Conservation (phyloP, 2,329 filamentous ascomycete species). For the Diplodia sapinea region DNA sequence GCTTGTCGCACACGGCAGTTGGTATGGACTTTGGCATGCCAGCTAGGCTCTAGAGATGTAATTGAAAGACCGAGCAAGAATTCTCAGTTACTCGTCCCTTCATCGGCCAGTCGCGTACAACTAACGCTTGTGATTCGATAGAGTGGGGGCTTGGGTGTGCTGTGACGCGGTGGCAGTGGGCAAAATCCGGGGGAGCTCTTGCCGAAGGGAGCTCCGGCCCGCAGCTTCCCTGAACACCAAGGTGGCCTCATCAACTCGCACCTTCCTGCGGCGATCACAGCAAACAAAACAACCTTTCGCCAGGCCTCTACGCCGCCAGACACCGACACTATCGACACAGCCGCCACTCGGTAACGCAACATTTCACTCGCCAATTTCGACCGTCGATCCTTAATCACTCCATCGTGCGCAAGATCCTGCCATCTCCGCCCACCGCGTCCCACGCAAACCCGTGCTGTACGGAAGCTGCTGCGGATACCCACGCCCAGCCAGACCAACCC, state of each 20-base stretch:
- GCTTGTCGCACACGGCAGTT: slow-evolving; percentile 6
- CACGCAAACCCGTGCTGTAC: neutral
- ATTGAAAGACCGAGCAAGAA: neutral
- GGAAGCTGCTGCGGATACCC: neutral
- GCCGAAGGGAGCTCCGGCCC: slow-evolving; percentile 23
- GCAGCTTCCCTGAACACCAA: slow-evolving; percentile 24
- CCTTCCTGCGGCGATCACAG: neutral
- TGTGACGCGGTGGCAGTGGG: neutral
- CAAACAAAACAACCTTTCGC: neutral
- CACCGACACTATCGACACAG: neutral
- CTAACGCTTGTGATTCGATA: neutral
- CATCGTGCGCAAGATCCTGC: neutral
- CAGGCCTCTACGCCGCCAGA: neutral
- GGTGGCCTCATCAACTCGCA: slow-evolving; percentile 30
- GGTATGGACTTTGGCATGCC: slow-evolving; percentile 5
- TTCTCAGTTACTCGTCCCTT: neutral
- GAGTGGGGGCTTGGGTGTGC: neutral
- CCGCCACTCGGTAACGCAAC: neutral
- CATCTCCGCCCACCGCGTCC: neutral
- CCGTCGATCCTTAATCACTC: neutral
- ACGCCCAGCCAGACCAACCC: neutral
- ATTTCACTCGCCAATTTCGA: neutral
- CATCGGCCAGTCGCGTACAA: neutral
- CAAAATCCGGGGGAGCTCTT: slow-evolving; percentile 20
- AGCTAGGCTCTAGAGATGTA: slow-evolving; percentile 13